Conservation (phyloP, 2,329 filamentous ascomycete genomes). For the Colletotrichum noveboracense region DNA sequence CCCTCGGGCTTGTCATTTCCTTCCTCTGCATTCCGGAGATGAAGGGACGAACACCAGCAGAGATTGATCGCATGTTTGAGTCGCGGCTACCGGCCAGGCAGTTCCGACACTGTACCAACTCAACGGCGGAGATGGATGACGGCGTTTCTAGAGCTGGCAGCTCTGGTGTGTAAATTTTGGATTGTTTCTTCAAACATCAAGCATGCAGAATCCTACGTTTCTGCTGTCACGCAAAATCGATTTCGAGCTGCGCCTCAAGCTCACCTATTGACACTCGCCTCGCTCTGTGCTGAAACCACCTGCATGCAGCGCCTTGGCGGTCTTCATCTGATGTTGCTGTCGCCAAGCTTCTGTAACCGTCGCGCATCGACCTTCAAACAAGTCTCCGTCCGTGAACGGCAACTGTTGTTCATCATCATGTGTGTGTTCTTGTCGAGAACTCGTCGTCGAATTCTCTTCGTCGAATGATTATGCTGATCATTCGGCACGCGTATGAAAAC, state of each 20-base stretch:
- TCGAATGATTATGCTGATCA: neutral
- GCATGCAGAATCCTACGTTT: neutral
- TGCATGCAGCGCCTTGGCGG: neutral
- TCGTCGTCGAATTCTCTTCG: neutral
- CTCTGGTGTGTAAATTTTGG: neutral
- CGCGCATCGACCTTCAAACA: neutral
- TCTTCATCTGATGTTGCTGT: neutral
- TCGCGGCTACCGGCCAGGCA: constrained; percentile 28
- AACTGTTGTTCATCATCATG: neutral
- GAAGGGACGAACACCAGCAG: constrained; percentile 48
- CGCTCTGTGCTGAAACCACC: neutral
- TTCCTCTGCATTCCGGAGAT: constrained; percentile 59
- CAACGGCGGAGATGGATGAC: neutral
- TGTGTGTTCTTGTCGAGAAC: neutral
- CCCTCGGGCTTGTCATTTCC: constrained; percentile 37
- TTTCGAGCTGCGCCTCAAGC: constrained; percentile 1
- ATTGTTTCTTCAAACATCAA: neutral
- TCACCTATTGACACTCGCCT: neutral
- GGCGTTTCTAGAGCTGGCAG: neutral
- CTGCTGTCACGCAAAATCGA: neutral
- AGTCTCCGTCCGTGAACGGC: neutral
- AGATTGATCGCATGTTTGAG: constrained; percentile 51
- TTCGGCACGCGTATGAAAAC: neutral
- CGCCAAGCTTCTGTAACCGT: constrained; percentile 7
- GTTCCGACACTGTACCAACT: constrained; percentile 27